Base-by-base conservation (phyloP, 2,329 filamentous ascomycete species). In the Lachnellula cervina region DNA sequence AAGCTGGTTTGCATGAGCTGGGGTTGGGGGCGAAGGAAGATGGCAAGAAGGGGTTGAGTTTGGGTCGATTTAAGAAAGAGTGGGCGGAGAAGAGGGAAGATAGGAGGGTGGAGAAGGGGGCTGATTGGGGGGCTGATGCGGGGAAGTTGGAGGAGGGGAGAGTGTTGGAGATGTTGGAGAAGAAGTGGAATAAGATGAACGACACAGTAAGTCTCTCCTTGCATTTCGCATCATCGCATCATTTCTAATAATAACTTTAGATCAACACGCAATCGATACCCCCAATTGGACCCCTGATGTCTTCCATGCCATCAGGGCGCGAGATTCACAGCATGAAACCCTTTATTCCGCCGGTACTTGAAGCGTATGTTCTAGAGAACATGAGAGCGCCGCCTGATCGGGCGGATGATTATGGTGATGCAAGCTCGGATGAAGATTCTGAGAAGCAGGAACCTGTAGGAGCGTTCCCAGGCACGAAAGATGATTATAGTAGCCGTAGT, bases 101-200 rank as follows among this genome's bases (percentile, higher is more conserved):
- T 66, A 82, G 82, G 46, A 87, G 83, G 63, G 80, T 96, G 25
- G 89, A 93, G 63, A 90, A 83, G 68, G 87, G 83, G 46, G 74
- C 76, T 1, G 76, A 76, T 28, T 94, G 90, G 89, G 92, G 92
- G 0, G 77, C 86, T 46, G 92, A 97, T 72, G 93, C 87, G 0
- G 93, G 94, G 1, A 86, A 82, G 64, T 73, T 90, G 17, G 94
- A 97, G 70, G 94, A 99, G 73, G 84, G 80, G 2, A 80, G 91
- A 54, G 87, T 97, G 2, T 78, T 97, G 51, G 89, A 94, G 65
- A 90, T 94, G 84, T 75, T 99, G 35, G 83, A 95, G 64, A 80
- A 78, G 38, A 97, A 96, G 70, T 97, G 94, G 93, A 84, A 83
- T 59, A 94, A 91, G 74, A 84, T 91, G 72, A 99, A 99, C 68